phyloP scores from a whole-genome alignment of 176 grass and related monocot species.

The Oryza officinalis region DNA sequence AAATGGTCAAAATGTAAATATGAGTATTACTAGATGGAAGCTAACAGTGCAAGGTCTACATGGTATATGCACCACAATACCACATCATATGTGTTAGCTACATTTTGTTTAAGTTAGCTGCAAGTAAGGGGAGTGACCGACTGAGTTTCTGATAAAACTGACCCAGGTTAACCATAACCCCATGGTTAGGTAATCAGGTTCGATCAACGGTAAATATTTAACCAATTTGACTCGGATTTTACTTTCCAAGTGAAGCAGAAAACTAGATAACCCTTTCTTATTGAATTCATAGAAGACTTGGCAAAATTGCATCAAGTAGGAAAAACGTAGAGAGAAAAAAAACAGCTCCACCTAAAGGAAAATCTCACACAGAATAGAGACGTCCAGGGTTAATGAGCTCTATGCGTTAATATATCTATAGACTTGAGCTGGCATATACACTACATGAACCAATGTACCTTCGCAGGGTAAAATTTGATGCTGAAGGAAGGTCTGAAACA shows the following conservation, averaged over 20 bases:
- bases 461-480: conserved; percentile 90
- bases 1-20: not conserved
- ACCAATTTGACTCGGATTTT: not conserved
- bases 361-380: too few species aligned
- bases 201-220: not conserved
- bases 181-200: not conserved
- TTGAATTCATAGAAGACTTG: too few species aligned
- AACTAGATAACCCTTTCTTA: not conserved
- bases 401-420: not conserved
- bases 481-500: conserved; percentile 55
- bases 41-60: not conserved
- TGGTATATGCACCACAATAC: not conserved
- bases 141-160: not conserved
- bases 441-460: conserved; percentile 46
- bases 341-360: too few species aligned
- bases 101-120: not conserved
- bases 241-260: not conserved
- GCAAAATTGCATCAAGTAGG: too few species aligned
- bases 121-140: conserved; percentile 25
- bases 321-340: too few species aligned
- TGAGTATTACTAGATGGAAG: not conserved
- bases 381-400: not conserved
- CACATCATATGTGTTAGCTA: not conserved
- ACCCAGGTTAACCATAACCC: not conserved
- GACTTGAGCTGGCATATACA: not conserved